These are phyloP conservation scores for Lactarius akahatsu DNA, from an alignment of 768 basidiomycete species.

Conservation along the genomic window DNA sequence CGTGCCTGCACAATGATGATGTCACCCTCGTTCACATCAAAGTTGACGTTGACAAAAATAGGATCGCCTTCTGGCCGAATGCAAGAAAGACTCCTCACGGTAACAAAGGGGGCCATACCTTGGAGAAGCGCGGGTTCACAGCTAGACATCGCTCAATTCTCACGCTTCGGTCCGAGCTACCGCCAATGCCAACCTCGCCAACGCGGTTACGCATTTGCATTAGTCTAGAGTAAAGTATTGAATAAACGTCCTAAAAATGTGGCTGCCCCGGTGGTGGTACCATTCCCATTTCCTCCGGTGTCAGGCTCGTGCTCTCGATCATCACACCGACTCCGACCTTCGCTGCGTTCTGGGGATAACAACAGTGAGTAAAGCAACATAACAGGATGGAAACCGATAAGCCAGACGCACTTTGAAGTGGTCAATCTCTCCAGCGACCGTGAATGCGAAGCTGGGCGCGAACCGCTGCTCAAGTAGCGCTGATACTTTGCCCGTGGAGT, in stretches of 20 bases:
- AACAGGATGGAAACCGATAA: not conserved
- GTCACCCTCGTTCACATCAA: conserved; percentile 69
- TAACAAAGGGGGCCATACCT: conserved; percentile 42
- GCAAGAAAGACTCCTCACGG: conserved; percentile 53
- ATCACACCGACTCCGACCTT: conserved; percentile 97
- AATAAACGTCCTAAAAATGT: conserved; percentile 21
- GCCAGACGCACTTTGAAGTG: conserved; percentile 80
- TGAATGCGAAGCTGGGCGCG: conserved; percentile 91
- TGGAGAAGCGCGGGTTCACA: not conserved
- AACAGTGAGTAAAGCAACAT: conserved; percentile 2
- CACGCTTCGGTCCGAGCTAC: conserved; percentile 20
- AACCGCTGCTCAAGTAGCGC: conserved; percentile 95
- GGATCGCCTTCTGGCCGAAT: conserved; percentile 45
- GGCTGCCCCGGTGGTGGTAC: conserved; percentile 33
- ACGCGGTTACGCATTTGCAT: conserved; percentile 21
- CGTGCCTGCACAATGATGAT: conserved; percentile 75
- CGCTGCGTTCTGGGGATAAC: conserved; percentile 67
- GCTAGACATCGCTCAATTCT: not conserved
- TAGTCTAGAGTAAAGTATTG: conserved; percentile 30
- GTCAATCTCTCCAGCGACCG: conserved; percentile 96
- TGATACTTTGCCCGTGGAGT: conserved; percentile 93
- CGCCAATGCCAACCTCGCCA: not conserved
- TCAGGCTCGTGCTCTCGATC: conserved; percentile 84
- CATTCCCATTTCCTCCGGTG: conserved; percentile 76
- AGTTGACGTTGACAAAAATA: conserved; percentile 60